Evolutionary conservation across 306 rosid species (phyloP).

Genomic region (Quercus engelmannii): DNA sequence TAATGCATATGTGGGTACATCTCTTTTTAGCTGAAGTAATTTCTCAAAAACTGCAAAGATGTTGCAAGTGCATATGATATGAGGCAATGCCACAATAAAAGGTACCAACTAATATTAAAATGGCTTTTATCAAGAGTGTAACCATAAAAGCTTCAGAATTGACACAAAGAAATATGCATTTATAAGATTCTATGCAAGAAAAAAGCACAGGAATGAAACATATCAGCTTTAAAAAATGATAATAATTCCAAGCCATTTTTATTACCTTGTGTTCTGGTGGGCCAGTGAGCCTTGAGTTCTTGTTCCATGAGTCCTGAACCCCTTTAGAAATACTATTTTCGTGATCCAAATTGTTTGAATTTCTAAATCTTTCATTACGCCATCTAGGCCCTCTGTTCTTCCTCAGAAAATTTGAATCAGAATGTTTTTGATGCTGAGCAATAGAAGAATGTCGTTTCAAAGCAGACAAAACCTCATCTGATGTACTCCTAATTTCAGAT

Average conservation of each 20-base stretch:
- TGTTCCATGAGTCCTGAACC: constrained; percentile 46
- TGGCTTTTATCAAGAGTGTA: neutral
- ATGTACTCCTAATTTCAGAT: constrained; percentile 78
- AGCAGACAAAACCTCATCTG: constrained; percentile 82
- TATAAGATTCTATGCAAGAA: neutral
- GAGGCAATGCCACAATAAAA: neutral
- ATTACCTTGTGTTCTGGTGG: constrained; percentile 83
- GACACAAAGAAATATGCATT: neutral
- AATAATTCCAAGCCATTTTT: neutral
- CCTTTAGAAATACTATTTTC: constrained; percentile 34
- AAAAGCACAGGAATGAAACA: neutral
- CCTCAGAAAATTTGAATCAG: constrained; percentile 45
- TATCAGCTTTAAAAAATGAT: neutral
- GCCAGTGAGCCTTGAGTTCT: constrained; percentile 48
- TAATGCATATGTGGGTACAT: neutral
- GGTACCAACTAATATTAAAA: neutral
- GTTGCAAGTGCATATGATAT: neutral
- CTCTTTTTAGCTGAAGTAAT: neutral
- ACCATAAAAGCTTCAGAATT: neutral
- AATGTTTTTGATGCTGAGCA: constrained; percentile 57
- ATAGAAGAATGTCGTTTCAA: constrained; percentile 78
- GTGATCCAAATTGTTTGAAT: constrained; percentile 33
- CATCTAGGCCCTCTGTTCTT: constrained; percentile 48
- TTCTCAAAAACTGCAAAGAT: neutral
- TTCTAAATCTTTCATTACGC: constrained; percentile 39